A percentile compares a stretch with the other conserved stretches of the same genome.
Evolutionary conservation across 345 rosid species (phyloP).

Genomic region (Geranium rotundifolium): DNA sequence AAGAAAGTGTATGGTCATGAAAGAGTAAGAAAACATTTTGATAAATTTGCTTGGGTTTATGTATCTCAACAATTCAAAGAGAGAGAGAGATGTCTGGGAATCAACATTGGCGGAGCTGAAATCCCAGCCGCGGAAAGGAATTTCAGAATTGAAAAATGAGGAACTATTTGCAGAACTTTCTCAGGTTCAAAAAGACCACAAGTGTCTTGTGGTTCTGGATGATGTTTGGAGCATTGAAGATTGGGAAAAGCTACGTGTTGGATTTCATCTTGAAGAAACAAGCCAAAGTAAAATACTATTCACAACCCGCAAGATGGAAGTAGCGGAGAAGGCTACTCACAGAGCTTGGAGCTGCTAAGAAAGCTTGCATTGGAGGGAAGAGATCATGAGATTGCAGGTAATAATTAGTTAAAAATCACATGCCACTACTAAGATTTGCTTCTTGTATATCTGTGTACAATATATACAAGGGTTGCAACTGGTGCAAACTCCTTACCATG

Average conservation of each 20-base stretch:
- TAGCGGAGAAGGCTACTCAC: not conserved
- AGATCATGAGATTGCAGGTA: not conserved
- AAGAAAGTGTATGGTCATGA: slow-evolving; percentile 17
- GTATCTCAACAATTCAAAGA: slow-evolving; percentile 30
- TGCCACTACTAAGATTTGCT: too few species aligned
- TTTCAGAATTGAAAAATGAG: slow-evolving; percentile 20
- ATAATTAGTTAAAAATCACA: too few species aligned
- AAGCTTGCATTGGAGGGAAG: slow-evolving; percentile 13
- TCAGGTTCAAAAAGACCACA: slow-evolving; percentile 10
- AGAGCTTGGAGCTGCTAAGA: slow-evolving; percentile 19
- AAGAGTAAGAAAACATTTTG: slow-evolving; percentile 13
- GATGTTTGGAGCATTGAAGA: slow-evolving; percentile 25
- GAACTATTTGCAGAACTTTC: slow-evolving; percentile 15
- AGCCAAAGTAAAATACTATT: slow-evolving; percentile 27
- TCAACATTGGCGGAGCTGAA: slow-evolving; percentile 19
- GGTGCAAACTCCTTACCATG: too few species aligned
- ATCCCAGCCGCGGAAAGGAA: slow-evolving; percentile 16
- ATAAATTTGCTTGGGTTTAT: slow-evolving; percentile 25
- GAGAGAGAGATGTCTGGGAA: slow-evolving; percentile 17
- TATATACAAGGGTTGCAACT: too few species aligned
- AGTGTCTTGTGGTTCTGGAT: slow-evolving; percentile 28
- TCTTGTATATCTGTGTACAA: too few species aligned
- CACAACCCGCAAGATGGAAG: slow-evolving; percentile 7
- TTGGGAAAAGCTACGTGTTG: slow-evolving; percentile 21
- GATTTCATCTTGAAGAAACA: slow-evolving; percentile 8